These are phyloP conservation scores for Fusarium palustre DNA, from an alignment of 2,329 filamentous ascomycete genomes.

Conservation along the genomic window DNA sequence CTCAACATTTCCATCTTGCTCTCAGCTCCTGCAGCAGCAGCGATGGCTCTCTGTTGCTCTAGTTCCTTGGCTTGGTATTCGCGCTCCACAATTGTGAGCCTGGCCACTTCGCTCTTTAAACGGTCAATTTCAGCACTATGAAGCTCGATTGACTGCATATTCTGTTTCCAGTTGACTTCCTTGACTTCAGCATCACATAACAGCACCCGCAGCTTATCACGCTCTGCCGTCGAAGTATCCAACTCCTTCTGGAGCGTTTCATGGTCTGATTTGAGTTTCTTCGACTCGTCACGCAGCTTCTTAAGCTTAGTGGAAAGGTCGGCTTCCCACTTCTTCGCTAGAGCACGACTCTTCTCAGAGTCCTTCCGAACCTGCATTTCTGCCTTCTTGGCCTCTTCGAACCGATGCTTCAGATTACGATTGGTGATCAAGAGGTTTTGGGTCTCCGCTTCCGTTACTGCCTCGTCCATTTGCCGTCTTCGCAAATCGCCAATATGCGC, in stretches of 20 bases:
- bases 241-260: constrained; percentile 69
- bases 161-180: constrained; percentile 72
- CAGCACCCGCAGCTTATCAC: constrained; percentile 72
- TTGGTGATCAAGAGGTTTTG: constrained; percentile 84
- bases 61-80: constrained; percentile 73
- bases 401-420: constrained; percentile 76
- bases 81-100: constrained; percentile 70
- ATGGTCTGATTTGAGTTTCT: constrained; percentile 70
- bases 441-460: constrained; percentile 82
- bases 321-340: constrained; percentile 82
- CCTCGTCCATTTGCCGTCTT: constrained; percentile 78
- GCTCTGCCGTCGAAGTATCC: constrained; percentile 67
- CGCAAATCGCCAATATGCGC: constrained; percentile 83
- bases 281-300: constrained; percentile 75
- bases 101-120: constrained; percentile 68
- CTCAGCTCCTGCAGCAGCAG: constrained; percentile 69
- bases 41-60: constrained; percentile 67
- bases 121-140: constrained; percentile 70
- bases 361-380: constrained; percentile 79
- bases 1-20: constrained; percentile 69
- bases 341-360: constrained; percentile 75
- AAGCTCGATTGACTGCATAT: constrained; percentile 71
- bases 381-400: constrained; percentile 77
- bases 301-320: constrained; percentile 76
- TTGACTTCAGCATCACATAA: constrained; percentile 77